phyloP scores from a whole-genome alignment of 495 filamentous ascomycete species.

The Penicillium cataractarum region DNA sequence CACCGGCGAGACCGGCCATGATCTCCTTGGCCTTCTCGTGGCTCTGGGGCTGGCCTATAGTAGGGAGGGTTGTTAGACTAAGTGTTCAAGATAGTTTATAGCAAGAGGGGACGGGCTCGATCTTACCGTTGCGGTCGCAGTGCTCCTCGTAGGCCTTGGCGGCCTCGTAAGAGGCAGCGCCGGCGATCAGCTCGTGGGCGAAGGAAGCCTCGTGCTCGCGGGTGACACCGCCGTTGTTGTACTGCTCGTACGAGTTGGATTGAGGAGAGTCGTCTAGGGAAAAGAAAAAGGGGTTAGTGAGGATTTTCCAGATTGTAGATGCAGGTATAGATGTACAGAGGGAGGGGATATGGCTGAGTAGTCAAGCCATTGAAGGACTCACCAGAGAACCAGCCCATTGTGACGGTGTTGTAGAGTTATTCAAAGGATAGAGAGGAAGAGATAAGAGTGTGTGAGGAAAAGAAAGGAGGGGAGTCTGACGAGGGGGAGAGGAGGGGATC shows the following conservation, averaged over 20 bases:
- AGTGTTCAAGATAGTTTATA: neutral
- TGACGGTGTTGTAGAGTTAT: constrained; percentile 13
- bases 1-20: constrained; percentile 67
- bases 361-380: neutral
- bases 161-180: constrained; percentile 72
- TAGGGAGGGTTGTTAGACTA: neutral
- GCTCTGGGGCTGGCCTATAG: constrained; percentile 59
- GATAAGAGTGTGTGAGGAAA: neutral
- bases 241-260: constrained; percentile 45
- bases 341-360: neutral
- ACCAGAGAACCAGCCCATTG: constrained; percentile 34
- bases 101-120: neutral
- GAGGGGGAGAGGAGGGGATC: neutral
- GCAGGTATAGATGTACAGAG: neutral
- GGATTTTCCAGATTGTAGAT: neutral
- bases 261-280: constrained; percentile 29
- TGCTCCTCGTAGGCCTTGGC: constrained; percentile 73
- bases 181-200: constrained; percentile 69
- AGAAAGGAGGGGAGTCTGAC: constrained; percentile 2
- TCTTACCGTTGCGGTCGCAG: constrained; percentile 61
- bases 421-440: neutral
- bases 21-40: constrained; percentile 75
- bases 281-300: constrained; percentile 5
- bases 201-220: constrained; percentile 56
- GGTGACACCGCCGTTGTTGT: constrained; percentile 42